phyloP scores from a whole-genome alignment of 2,329 filamentous ascomycete genomes.

The Colletotrichum filicis region DNA sequence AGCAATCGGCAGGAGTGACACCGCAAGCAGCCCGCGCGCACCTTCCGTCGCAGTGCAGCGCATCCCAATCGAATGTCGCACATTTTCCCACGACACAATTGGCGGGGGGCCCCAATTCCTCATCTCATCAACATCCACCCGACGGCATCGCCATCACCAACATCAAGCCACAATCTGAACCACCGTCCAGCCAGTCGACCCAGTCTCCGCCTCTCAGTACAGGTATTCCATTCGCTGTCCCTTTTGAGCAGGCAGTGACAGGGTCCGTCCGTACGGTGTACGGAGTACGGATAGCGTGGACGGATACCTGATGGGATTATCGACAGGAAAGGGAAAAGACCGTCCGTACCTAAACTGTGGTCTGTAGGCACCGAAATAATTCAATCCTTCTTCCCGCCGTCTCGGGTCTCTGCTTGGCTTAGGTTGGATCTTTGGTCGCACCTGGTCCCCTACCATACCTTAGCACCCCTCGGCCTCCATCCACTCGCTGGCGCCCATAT shows the following conservation, averaged over 20 bases:
- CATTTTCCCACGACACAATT: background rate
- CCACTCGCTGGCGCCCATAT: background rate
- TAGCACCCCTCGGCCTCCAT: background rate
- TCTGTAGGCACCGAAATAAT: slow-evolving; percentile 32
- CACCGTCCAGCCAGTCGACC: background rate
- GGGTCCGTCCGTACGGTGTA: background rate
- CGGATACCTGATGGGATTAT: background rate
- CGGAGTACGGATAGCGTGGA: no score
- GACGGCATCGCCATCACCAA: no score
- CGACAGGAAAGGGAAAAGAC: slow-evolving; percentile 18
- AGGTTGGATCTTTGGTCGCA: background rate
- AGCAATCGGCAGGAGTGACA: background rate
- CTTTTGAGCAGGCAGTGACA: no score
- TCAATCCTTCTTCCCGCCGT: slow-evolving; percentile 18
- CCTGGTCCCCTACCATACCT: background rate
- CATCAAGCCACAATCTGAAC: background rate
- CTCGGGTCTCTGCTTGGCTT: background rate
- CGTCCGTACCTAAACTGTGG: slow-evolving; percentile 1
- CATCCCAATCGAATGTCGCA: slow-evolving; percentile 8
- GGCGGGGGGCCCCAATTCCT: no score
- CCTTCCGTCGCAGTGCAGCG: background rate
- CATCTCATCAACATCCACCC: background rate
- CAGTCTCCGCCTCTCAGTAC: no score
- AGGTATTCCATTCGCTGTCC: no score
- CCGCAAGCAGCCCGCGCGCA: background rate